Evolutionary conservation across 805 yeast species (phyloP).

Genomic region (Metschnikowia aberdeeniae): DNA sequence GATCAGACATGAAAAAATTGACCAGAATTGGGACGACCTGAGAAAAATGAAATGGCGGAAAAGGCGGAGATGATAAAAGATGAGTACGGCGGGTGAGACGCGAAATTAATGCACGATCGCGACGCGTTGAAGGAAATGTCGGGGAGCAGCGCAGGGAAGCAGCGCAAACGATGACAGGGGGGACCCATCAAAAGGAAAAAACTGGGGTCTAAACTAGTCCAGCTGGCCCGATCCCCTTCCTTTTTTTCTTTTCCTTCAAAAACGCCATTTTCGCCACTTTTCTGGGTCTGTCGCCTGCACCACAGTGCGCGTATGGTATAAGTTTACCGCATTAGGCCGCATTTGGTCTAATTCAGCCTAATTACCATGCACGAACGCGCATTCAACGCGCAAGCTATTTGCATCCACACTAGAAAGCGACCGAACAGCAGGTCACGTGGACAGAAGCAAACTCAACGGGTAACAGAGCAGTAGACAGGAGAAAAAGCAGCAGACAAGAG

Average conservation of each 20-base stretch:
- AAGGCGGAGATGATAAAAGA: conserved; percentile 3
- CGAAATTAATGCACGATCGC: conserved; percentile 4
- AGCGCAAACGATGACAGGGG: too few relatives aligned
- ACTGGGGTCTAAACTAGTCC: too few relatives aligned
- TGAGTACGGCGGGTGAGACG: not conserved
- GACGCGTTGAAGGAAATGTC: conserved; percentile 1
- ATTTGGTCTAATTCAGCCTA: not conserved
- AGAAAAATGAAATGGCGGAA: not conserved
- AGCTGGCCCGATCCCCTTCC: too few relatives aligned
- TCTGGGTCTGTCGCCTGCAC: not conserved
- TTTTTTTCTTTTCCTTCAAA: too few relatives aligned
- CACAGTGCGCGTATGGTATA: not conserved
- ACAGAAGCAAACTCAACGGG: too few relatives aligned
- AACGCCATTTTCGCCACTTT: too few relatives aligned
- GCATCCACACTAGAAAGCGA: too few relatives aligned
- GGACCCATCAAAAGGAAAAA: too few relatives aligned
- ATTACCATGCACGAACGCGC: not conserved
- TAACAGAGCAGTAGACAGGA: too few relatives aligned
- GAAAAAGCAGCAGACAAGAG: too few relatives aligned
- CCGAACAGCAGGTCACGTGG: too few relatives aligned
- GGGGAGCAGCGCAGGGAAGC: too few relatives aligned
- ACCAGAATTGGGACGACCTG: not conserved
- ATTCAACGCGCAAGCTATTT: not conserved
- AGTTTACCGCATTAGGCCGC: not conserved
- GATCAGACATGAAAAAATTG: not conserved